Base-by-base conservation (phyloP, 2,329 filamentous ascomycete species). In the Stemphylium beticola region DNA sequence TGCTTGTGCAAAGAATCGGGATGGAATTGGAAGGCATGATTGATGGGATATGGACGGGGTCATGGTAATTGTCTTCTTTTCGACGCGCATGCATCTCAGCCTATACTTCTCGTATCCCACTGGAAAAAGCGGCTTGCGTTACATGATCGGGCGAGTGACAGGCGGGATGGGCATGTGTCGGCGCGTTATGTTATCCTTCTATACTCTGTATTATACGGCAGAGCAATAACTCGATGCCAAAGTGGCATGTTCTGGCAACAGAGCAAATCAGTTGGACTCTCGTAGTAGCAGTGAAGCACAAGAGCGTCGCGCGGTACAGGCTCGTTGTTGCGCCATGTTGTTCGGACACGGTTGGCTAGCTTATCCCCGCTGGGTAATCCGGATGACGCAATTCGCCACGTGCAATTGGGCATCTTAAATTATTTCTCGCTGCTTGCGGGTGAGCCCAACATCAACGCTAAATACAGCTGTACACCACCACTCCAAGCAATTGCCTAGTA, bases 351-450 rank as follows among this genome's bases (percentile, higher is more conserved):
- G 37, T 48, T 38, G 37, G 39, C 41, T 33, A 41, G 44, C n/a
- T 24, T 44, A 51, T 44, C 22, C 43, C 31, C 44, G 63, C 57
- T 66, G 61, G 62, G 56, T 67, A 72, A 71, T 67, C 60, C 46
- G 42, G 20, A 64, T 62, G 62, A 65, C 64, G 60, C 54, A 33
- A 71, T 71, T 69, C 49, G 61, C 63, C 66, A 71, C 61, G 62
- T 63, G 64, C 62, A 53, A 51, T 60, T 51, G 46, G 51, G 44
- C 45, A 53, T 46, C 18, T 55, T 37, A 47, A 53, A 53, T 53
- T 43, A 47, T 53, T 55, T 45, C 32, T 22, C 46, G n/a, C 18
- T 34, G 22, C 14, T 38, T 38, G 26, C 32, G n/a, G 22, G 9
- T 24, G 37, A 31, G 37, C 40, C 47, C 53, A 49, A 40, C 26